Base-by-base conservation (phyloP, 768 basidiomycete genomes). In the Termitomyces sp. region DNA sequence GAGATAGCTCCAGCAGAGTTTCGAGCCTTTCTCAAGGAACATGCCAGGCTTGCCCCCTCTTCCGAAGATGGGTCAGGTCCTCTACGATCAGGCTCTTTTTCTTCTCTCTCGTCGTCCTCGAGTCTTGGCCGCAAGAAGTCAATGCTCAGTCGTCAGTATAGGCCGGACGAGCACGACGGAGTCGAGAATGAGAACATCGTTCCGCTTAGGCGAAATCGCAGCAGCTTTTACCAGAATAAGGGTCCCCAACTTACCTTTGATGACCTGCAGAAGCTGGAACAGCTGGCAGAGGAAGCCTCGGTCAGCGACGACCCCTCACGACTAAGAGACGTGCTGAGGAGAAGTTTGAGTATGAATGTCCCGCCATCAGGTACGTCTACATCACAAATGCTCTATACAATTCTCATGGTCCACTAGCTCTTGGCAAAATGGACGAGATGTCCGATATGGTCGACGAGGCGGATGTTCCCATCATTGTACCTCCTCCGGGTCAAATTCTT, bases 1-100 rank as follows among this genome's bases (percentile, higher is more conserved):
- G 97, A 99, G 76, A 91, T 99, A 66, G 96, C 95, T 0, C 97
- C 97, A 23, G 89, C 86, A 47, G 94, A 98, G 71, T 99, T 99
- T 71, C 84, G 92, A 51, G 89, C 86, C 11, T 98, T 99, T 69
- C 83, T 99, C 63, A 91, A 94, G 70, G 91, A 96, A 64, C 97
- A 98, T 73, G 82, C 94, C 11, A 82, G 86, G 58, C 71, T 79
- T 8, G 78, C 80, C 45, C 76, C 83, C 12, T 70, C 81, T 38
- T 70, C 77, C 28, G 85, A 83, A 59, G 82, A 75, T 60, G 68
- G 67, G n/a, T 66, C 68, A 55, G 57, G 62, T 26, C 55, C 63
- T 3, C 63, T 77, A 37, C 73, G 80, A 63, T 77, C 85, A 8
- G 69, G 67, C 58, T 80, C 81, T 5, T 67, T 71, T 31, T 67